Evolutionary conservation across 192 early-diverging fungal species (phyloP), one percentile per base, ranked within the genome.

Genomic region (Haplosporangium gracile): DNA sequence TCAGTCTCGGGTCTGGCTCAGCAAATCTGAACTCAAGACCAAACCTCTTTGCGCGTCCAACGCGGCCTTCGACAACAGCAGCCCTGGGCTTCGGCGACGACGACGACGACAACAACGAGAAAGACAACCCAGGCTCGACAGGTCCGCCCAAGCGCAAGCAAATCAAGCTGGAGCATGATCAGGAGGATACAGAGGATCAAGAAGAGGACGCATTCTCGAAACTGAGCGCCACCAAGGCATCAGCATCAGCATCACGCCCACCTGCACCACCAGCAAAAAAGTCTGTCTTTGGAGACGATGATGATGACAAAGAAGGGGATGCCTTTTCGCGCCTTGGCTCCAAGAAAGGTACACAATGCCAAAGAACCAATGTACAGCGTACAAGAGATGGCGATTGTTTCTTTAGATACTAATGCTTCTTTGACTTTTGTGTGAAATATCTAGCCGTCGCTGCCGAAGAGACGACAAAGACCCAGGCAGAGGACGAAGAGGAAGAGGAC

Each of bases 401-500:
- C 16, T 26, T 32, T 34, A 29, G 13, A 65, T 11, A 32, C 26
- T 63, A 63, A 63, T 11, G n/a, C 26, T 4, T 65, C 11, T 34
- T 15, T 32, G 8, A 24, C n/a, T 2, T 60, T 60, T 60, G 24
- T 60, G 11, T 15, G 13, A 65, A 32, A 32, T 32, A 29, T 15
- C 10, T 26, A 15, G 26, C 9, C 32, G 55, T 16, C 10, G 60
- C n/a, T 32, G 10, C 9, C 69, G 82, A 89, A 32, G 91, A 92
- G 20, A 51, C 38, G 65, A 60, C 78, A 74, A 77, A 74, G 1
- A 63, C 77, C 45, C 53, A 79, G 24, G 90, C 83, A 39, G 85
- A 91, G 36, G 89, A 82, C 9, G 88, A 89, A 1, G 88, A 90
- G 7, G 92, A 93, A 7, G 92, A 94, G 15, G 92, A 92, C 34